These are phyloP conservation scores for Gossypium herbaceum DNA, from an alignment of 345 rosid species.

Conservation along the genomic window DNA sequence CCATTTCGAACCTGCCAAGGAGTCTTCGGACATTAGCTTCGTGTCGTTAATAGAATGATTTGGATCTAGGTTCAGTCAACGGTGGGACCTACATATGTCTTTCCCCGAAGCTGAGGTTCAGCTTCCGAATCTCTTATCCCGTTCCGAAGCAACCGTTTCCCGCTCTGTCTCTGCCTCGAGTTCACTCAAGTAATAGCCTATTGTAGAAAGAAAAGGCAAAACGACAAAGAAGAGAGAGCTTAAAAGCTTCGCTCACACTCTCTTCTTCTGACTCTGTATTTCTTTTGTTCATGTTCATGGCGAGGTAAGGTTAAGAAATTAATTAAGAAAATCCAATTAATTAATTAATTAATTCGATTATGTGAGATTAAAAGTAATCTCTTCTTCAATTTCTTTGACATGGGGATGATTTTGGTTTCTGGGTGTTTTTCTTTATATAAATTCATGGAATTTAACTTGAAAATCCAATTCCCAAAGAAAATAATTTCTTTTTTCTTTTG, in stretches of 20 bases:
- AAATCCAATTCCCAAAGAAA: not conserved
- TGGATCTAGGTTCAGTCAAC: slow-evolving; percentile 34
- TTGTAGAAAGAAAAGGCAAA: slow-evolving; percentile 29
- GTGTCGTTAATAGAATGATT: slow-evolving; percentile 24
- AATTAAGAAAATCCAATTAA: no score
- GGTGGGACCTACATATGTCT: slow-evolving; percentile 11
- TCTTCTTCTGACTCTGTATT: slow-evolving; percentile 7
- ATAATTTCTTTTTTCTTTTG: no score
- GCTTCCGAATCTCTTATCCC: slow-evolving; percentile 20
- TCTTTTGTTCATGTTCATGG: slow-evolving; percentile 22
- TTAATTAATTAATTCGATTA: no score
- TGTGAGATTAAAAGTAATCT: no score
- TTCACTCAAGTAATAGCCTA: slow-evolving; percentile 21
- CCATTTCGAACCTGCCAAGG: slow-evolving; percentile 25
- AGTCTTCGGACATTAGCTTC: slow-evolving; percentile 18
- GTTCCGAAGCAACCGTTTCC: slow-evolving; percentile 27
- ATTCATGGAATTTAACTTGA: not conserved
- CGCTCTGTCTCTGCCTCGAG: slow-evolving; percentile 28
- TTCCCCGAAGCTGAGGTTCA: slow-evolving; percentile 33
- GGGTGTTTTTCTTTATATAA: not conserved
- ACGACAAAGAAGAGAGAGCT: not conserved
- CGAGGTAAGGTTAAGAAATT: slow-evolving; percentile 30
- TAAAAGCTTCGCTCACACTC: slow-evolving; percentile 8
- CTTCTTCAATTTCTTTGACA: no score
- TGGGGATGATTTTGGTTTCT: not conserved